These are phyloP conservation scores for Psidium guajava DNA, from an alignment of 345 rosid genomes.

Conservation along the genomic window DNA sequence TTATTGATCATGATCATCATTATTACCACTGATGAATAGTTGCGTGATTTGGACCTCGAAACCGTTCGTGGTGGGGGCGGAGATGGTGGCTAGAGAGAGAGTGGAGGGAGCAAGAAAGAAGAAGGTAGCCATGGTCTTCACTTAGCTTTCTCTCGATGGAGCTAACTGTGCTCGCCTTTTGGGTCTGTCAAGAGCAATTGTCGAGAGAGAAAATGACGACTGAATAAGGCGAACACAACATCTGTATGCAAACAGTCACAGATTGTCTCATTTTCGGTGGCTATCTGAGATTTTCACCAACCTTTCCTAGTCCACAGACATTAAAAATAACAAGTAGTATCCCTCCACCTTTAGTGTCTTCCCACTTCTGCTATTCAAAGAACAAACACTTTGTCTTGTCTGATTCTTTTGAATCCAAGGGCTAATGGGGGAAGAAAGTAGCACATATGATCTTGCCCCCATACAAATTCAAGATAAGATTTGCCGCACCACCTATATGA, in stretches of 20 bases:
- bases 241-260: not conserved
- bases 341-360: not conserved
- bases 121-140: no score
- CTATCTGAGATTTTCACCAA: not conserved
- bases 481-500: not conserved
- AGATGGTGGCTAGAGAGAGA: no score
- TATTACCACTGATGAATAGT: no score
- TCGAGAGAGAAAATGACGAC: not conserved
- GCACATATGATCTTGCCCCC: conserved; percentile 16
- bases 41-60: no score
- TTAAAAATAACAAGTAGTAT: not conserved
- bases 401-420: not conserved
- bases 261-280: not conserved
- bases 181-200: no score
- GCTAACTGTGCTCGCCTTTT: no score
- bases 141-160: no score
- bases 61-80: no score
- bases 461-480: conserved; percentile 40
- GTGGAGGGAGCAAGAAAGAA: no score
- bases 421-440: not conserved
- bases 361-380: not conserved
- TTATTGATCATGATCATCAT: no score
- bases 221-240: not conserved
- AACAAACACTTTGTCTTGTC: not conserved
- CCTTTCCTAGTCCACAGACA: not conserved